Conservation (phyloP, 805 yeast genomes). For the Metschnikowia dekortorum region DNA sequence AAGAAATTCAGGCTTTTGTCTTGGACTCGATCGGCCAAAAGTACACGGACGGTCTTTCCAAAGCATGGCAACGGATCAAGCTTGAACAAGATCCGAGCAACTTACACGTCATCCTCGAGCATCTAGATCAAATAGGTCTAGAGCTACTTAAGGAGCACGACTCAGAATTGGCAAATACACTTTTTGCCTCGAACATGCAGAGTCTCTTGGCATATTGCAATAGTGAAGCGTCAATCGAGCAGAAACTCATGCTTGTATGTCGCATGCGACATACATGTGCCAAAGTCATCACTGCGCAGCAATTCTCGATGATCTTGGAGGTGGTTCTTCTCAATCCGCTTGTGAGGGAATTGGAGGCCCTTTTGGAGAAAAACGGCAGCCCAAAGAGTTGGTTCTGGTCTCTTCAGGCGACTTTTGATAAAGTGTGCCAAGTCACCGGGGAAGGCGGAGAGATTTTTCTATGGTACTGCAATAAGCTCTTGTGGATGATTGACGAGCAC, state of each 20-base stretch:
- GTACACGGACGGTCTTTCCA: background rate
- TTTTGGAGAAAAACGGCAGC: background rate
- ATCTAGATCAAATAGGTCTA: background rate
- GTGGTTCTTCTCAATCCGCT: constrained; percentile 35
- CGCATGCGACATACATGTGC: background rate
- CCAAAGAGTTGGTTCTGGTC: constrained; percentile 20
- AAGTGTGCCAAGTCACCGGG: background rate
- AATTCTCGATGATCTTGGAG: constrained; percentile 23
- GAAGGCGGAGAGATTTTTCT: constrained; percentile 1
- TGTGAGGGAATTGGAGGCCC: background rate
- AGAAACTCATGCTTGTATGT: background rate
- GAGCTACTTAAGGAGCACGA: background rate
- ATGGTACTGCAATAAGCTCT: constrained; percentile 12
- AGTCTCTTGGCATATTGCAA: background rate
- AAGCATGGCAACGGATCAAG: background rate
- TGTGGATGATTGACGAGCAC: background rate
- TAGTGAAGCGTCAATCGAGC: background rate
- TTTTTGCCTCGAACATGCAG: background rate
- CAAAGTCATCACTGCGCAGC: constrained; percentile 3
- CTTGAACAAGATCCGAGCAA: background rate
- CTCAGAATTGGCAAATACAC: background rate
- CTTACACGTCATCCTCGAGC: background rate
- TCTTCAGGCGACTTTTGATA: constrained; percentile 20
- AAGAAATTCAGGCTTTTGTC: background rate
- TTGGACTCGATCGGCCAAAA: constrained; percentile 5